Evolutionary conservation across 768 basidiomycete species (phyloP).

Genomic region (Holtermanniella nyarrowii): DNA sequence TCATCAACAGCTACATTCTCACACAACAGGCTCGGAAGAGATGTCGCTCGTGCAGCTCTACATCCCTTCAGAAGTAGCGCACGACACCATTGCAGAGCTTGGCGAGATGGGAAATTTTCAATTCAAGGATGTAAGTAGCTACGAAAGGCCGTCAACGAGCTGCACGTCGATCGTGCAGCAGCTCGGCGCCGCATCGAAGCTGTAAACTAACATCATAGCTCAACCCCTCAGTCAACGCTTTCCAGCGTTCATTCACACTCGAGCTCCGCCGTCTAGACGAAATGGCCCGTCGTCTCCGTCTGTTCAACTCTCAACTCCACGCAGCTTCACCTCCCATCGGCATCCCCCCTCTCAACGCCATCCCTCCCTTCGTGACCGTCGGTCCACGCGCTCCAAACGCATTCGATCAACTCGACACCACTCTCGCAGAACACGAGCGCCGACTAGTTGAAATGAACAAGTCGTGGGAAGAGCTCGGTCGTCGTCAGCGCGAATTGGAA

Average conservation of each 20-base stretch:
- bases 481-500: slow-evolving; percentile 70
- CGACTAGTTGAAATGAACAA: slow-evolving; percentile 82
- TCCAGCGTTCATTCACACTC: slow-evolving; percentile 94
- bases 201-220: slow-evolving; percentile 49
- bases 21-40: slow-evolving; percentile 70
- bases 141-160: background rate
- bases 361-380: slow-evolving; percentile 72
- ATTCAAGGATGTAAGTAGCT: slow-evolving; percentile 79
- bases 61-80: slow-evolving; percentile 92
- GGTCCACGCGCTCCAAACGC: slow-evolving; percentile 88
- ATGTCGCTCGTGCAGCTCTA: slow-evolving; percentile 98
- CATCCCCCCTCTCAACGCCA: slow-evolving; percentile 75
- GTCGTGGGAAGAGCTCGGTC: slow-evolving; percentile 77
- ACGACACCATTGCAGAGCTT: slow-evolving; percentile 89
- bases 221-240: slow-evolving; percentile 89
- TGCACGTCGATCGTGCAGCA: background rate
- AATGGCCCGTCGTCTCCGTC: slow-evolving; percentile 86
- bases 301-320: slow-evolving; percentile 75
- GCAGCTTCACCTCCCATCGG: slow-evolving; percentile 74
- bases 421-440: slow-evolving; percentile 73
- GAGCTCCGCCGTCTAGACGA: slow-evolving; percentile 93
- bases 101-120: slow-evolving; percentile 93
- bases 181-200: background rate
- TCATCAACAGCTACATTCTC: background rate
- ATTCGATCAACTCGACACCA: slow-evolving; percentile 84